Evolutionary conservation across 2,329 filamentous ascomycete species (phyloP).

Genomic region (Fusarium scirpi): DNA sequence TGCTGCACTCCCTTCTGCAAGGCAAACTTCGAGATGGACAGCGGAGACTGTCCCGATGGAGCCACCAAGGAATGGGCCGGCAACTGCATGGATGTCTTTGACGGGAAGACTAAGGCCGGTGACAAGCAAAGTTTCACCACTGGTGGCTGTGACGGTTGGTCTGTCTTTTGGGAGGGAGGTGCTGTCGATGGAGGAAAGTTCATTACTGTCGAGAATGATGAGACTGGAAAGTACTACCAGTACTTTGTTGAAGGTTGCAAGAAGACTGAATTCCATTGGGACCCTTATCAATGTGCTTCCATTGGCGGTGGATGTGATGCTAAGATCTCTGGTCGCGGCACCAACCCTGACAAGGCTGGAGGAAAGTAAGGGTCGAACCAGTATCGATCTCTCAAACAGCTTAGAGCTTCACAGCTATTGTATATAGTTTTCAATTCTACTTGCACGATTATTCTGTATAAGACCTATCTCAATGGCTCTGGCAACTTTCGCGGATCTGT

Average conservation of each 20-base stretch:
- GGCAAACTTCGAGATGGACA: background rate
- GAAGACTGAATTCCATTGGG: background rate
- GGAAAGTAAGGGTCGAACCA: background rate
- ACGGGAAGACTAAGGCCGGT: background rate
- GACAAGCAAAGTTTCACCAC: background rate
- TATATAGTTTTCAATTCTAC: background rate
- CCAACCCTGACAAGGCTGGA: background rate
- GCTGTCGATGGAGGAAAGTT: background rate
- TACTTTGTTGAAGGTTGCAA: background rate
- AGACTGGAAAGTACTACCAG: background rate
- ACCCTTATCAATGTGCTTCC: background rate
- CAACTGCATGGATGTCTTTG: background rate
- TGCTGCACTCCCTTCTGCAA: background rate
- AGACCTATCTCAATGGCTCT: fast-evolving
- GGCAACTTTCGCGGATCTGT: fast-evolving
- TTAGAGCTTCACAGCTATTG: background rate
- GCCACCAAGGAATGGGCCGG: background rate
- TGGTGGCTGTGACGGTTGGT: background rate
- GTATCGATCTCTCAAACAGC: fast-evolving
- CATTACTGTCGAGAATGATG: background rate
- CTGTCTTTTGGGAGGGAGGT: background rate
- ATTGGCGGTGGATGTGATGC: background rate
- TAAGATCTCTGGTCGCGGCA: background rate
- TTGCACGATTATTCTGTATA: fast-evolving
- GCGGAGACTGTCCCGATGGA: background rate